These are phyloP conservation scores for Solanum pimpinellifolium DNA, from an alignment of 257 asterid genomes.

Conservation along the genomic window DNA sequence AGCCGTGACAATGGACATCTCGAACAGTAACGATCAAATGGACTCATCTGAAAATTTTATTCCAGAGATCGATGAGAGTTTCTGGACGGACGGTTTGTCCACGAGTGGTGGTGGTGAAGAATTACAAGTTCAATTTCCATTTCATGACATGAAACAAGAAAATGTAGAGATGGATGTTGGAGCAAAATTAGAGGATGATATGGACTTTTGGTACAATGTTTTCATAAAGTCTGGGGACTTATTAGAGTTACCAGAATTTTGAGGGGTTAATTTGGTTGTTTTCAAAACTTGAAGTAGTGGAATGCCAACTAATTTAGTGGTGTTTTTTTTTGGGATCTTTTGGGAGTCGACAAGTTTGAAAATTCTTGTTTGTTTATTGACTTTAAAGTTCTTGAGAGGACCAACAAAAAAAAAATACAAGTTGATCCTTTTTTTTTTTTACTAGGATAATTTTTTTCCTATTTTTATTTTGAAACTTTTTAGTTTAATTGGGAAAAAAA, in stretches of 20 bases:
- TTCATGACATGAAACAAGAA: background rate
- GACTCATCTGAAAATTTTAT: conserved; percentile 29
- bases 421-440: background rate
- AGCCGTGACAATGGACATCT: background rate
- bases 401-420: background rate
- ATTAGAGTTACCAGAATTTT: conserved; percentile 62
- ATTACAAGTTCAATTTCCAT: conserved; percentile 10
- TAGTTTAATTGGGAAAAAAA: background rate
- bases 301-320: background rate
- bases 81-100: conserved; percentile 47
- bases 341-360: background rate
- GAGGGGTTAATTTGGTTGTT: conserved; percentile 14
- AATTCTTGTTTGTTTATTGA: background rate
- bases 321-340: background rate
- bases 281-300: background rate
- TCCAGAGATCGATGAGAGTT: conserved; percentile 52
- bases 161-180: conserved; percentile 1
- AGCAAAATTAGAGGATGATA: conserved; percentile 24
- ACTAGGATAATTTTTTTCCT: background rate
- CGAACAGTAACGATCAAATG: conserved; percentile 12
- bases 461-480: background rate
- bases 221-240: conserved; percentile 53
- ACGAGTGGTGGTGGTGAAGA: background rate
- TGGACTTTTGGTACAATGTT: conserved; percentile 82
- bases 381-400: background rate